Conservation (phyloP, 202 grass and related monocot genomes). For the Schoenoplectus triqueter region DNA sequence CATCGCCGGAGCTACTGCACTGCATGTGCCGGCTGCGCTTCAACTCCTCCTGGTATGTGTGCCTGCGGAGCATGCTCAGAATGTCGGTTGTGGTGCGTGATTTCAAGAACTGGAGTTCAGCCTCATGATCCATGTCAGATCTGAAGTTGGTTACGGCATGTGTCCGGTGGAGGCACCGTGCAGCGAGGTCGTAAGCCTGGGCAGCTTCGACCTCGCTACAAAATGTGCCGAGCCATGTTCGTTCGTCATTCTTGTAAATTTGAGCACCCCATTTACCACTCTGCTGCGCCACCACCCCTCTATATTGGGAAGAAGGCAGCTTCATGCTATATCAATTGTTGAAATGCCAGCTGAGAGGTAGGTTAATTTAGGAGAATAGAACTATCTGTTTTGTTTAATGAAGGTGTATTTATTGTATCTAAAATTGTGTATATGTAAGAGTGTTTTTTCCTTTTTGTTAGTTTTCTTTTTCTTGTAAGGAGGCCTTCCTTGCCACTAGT, state of each 20-base stretch:
- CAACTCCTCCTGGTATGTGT: neutral
- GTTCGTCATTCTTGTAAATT: neutral
- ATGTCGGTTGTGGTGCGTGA: neutral
- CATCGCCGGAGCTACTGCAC: neutral
- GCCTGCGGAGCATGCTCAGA: neutral
- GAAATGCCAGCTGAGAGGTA: no score
- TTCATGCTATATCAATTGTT: neutral
- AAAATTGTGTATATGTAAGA: neutral
- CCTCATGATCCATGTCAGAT: neutral
- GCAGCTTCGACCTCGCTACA: constrained; percentile 13
- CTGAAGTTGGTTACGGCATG: constrained; percentile 12
- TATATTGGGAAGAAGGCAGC: neutral
- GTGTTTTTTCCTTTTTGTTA: neutral
- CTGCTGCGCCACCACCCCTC: constrained; percentile 15
- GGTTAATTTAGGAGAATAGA: neutral
- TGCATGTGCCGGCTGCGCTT: neutral
- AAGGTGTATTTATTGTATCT: neutral
- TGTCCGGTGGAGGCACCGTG: neutral
- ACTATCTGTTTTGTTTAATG: neutral
- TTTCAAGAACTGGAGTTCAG: neutral
- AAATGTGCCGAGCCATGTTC: constrained; percentile 17
- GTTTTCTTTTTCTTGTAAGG: neutral
- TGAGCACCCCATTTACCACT: constrained; percentile 23
- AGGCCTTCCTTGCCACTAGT: neutral
- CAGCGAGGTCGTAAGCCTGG: neutral